phyloP scores from a whole-genome alignment of 2,329 filamentous ascomycete genomes.

The Scolecobasidium constrictum region DNA sequence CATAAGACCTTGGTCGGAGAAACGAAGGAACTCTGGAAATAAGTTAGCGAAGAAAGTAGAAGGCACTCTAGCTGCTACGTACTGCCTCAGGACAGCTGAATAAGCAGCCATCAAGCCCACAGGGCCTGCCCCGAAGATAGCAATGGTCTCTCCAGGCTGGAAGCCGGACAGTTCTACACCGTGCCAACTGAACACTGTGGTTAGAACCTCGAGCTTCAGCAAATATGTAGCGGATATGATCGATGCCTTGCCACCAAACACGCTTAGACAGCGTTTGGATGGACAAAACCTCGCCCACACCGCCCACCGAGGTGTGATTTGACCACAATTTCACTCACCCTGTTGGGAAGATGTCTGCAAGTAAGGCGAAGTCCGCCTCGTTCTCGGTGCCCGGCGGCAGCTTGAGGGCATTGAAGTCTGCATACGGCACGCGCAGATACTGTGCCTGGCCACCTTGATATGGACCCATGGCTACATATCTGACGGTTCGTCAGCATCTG shows the following conservation, averaged over 20 bases:
- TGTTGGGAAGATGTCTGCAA: slow-evolving; percentile 40
- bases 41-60: no score
- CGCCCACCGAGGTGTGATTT: no score
- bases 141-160: slow-evolving; percentile 32
- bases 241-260: no score
- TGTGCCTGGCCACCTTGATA: slow-evolving; percentile 50
- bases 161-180: slow-evolving; percentile 40
- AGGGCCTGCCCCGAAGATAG: slow-evolving; percentile 38
- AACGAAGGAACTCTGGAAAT: no score
- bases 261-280: no score
- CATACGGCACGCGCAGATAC: slow-evolving; percentile 53
- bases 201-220: no score
- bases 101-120: slow-evolving; percentile 71
- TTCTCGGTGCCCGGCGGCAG: slow-evolving; percentile 50
- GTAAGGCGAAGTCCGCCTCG: slow-evolving; percentile 47
- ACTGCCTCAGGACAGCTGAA: slow-evolving; percentile 45
- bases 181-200: no score
- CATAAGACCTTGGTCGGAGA: no score
- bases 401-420: slow-evolving; percentile 52
- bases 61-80: slow-evolving; percentile 51
- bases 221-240: no score
- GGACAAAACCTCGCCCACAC: no score
- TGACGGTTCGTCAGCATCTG: slow-evolving; percentile 15
- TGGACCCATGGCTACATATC: slow-evolving; percentile 51
- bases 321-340: no score